Evolutionary conservation across 768 basidiomycete species (phyloP), one percentile per base, ranked within the genome.

Genomic region (Trametes cingulata): DNA sequence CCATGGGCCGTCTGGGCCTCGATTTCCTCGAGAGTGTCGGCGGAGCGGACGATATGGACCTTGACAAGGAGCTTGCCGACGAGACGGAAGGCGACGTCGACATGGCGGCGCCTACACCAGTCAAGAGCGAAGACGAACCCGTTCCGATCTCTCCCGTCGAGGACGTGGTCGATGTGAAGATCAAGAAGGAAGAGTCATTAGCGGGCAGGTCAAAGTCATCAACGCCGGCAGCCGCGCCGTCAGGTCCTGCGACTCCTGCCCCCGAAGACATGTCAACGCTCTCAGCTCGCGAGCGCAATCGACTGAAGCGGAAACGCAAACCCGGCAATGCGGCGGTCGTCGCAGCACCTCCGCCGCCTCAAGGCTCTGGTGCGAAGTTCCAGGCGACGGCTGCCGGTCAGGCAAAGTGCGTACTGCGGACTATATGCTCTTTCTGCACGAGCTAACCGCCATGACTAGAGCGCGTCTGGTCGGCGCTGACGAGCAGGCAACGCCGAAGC

Each of bases 281-380:
- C 45, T 97, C 95, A 33, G 93, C 94, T 12, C 86, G 97, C 54
- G 96, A 98, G 74, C 85, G 91, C 33, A 97, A 97, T 71, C 85
- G 95, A 47, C 77, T 98, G 33, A 99, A 99, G 73, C 83, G 97
- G 27, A 98, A 98, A 71, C 89, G 95, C 56, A 97, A 95, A 68
- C 81, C 82, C 3, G 95, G 93, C 3, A 91, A 89, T 68, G 77
- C 86, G 33, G 91, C 90, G 1, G 93, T 93, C 66, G 92, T 94
- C 15, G 81, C 87, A 13, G 84, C 88, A 1, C 86, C 86, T 4
- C 76, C 80, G 6, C 87, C 89, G 1, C 79, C 85, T 24, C 83
- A 87, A 65, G 69, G 74, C 47, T 66, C 83, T 0, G 82, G 83
- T 35, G 74, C 87, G 5, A 89, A 88, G 68, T 93, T 86, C 66